Evolutionary conservation across 108 stramenopile genomes (phyloP).

Genomic region (Parietichytrium sp.): DNA sequence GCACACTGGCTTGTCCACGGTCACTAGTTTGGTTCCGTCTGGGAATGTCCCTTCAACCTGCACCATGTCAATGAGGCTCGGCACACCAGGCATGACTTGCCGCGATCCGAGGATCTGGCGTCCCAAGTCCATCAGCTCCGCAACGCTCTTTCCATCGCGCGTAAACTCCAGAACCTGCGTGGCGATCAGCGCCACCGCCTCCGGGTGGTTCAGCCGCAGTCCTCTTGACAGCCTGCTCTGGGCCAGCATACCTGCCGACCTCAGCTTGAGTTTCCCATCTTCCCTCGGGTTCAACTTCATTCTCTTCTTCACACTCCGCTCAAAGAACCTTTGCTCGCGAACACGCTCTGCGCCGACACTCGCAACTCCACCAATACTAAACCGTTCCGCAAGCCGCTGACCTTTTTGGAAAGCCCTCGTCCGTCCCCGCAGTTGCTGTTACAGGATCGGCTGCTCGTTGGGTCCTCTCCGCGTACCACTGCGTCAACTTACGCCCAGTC

Average conservation of each 20-base stretch:
- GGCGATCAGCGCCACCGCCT: constrained; percentile 80
- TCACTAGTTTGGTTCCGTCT: constrained; percentile 95
- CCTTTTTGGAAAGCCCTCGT: no score
- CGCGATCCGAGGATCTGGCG: constrained; percentile 73
- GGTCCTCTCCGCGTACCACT: no score
- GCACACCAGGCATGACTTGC: constrained; percentile 83
- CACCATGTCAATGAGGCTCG: constrained; percentile 76
- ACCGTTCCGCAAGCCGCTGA: no score
- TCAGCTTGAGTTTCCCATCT: constrained; percentile 77
- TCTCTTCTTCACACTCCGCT: not conserved
- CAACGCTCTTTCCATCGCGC: constrained; percentile 77
- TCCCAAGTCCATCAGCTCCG: constrained; percentile 82
- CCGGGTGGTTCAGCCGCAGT: constrained; percentile 78
- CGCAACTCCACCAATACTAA: no score
- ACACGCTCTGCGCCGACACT: no score
- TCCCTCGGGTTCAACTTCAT: constrained; percentile 75
- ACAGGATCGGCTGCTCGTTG: no score
- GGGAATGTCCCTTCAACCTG: constrained; percentile 97
- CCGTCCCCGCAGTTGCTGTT: no score
- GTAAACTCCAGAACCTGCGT: constrained; percentile 89
- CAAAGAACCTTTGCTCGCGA: no score
- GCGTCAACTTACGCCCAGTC: no score
- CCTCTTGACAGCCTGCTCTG: constrained; percentile 90
- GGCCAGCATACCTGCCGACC: constrained; percentile 79
- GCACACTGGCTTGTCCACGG: constrained; percentile 81